phyloP scores from a whole-genome alignment of 2,329 filamentous ascomycete genomes.

The Sporothrix pseudoabietina region DNA sequence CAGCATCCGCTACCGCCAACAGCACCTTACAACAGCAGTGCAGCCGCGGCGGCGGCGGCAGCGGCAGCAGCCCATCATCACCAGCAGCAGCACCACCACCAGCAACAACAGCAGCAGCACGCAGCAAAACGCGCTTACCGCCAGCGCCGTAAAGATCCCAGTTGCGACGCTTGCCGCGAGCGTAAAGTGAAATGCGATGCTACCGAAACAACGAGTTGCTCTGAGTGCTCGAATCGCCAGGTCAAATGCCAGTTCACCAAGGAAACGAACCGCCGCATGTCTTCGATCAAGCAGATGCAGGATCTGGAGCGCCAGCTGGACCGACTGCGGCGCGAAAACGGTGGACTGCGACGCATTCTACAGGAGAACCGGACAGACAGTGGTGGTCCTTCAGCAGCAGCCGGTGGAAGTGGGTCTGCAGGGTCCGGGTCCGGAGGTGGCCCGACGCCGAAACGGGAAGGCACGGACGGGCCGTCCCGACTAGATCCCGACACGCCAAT shows the following conservation, averaged over 20 bases:
- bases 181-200: constrained; percentile 88
- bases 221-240: constrained; percentile 93
- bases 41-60: background rate
- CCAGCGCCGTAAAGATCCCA: constrained; percentile 92
- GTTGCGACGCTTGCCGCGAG: constrained; percentile 94
- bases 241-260: constrained; percentile 99
- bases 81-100: constrained; percentile 34
- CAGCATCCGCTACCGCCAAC: background rate
- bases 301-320: constrained; percentile 92
- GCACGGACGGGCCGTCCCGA: constrained; percentile 1
- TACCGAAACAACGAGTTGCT: constrained; percentile 93
- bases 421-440: constrained; percentile 17
- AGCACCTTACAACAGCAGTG: background rate
- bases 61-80: constrained; percentile 38
- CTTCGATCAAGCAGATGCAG: constrained; percentile 98
- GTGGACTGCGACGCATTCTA: constrained; percentile 68
- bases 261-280: constrained; percentile 98
- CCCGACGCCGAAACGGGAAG: constrained; percentile 34
- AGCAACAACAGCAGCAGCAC: constrained; percentile 45
- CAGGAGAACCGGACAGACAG: constrained; percentile 47
- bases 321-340: constrained; percentile 77
- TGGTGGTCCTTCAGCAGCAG: constrained; percentile 39
- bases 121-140: constrained; percentile 92
- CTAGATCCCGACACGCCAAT: background rate
- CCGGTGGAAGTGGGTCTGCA: background rate